phyloP scores from a whole-genome alignment of 805 yeast genomes.

The Ogataea nakhonphanomensis region DNA sequence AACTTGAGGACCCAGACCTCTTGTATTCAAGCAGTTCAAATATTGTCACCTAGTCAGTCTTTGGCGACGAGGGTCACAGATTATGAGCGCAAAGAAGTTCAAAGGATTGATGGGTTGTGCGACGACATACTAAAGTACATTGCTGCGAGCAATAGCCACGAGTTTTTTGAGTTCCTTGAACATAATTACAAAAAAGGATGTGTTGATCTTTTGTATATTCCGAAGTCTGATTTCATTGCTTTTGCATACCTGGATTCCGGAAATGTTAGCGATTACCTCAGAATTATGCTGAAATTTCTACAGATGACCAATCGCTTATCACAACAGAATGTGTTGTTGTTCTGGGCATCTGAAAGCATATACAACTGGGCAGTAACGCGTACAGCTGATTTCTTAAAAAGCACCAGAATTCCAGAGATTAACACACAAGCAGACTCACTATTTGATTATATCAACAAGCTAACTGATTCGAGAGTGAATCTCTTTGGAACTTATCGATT shows the following conservation, averaged over 20 bases:
- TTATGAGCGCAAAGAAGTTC: constrained; percentile 4
- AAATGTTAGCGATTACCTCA: constrained; percentile 37
- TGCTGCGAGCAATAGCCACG: constrained; percentile 49
- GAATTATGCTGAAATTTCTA: constrained; percentile 36
- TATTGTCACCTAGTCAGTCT: constrained; percentile 10
- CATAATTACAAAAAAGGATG: constrained; percentile 29
- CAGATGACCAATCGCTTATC: constrained; percentile 39
- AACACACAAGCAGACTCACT: constrained; percentile 31
- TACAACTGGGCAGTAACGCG: constrained; percentile 49
- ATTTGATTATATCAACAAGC: constrained; percentile 35
- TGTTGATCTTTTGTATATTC: constrained; percentile 37
- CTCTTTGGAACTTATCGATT: constrained; percentile 30
- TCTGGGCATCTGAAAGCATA: constrained; percentile 44
- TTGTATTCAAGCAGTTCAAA: not conserved
- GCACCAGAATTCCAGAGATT: constrained; percentile 13
- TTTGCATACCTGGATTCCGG: constrained; percentile 39
- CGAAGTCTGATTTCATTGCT: constrained; percentile 45
- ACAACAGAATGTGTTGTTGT: constrained; percentile 43
- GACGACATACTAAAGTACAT: constrained; percentile 42
- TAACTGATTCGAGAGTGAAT: constrained; percentile 30
- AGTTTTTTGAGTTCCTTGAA: constrained; percentile 37
- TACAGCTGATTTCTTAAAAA: constrained; percentile 41
- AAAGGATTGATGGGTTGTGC: constrained; percentile 35
- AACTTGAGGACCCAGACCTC: constrained; percentile 17
- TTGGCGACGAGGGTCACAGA: constrained; percentile 5